A percentile compares a stretch with the other conserved stretches of the same genome.
These are phyloP conservation scores for Cyberlindnera maritima DNA, from an alignment of 805 yeast genomes.

Conservation along the genomic window DNA sequence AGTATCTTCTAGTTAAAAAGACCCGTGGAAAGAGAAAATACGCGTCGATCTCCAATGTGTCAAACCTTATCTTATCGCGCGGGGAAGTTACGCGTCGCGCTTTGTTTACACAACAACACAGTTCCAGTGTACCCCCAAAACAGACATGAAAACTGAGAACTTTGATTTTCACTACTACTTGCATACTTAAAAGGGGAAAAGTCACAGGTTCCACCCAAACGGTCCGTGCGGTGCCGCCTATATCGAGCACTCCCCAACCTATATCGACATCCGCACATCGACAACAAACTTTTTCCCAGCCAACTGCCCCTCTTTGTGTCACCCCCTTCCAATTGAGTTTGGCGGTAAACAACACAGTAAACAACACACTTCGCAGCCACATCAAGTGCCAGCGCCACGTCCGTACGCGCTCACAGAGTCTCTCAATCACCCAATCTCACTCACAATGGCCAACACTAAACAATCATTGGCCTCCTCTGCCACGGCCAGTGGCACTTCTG, in stretches of 20 bases:
- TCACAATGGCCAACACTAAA: no score
- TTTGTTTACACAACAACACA: conserved; percentile 10
- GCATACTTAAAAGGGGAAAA: no score
- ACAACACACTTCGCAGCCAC: background rate
- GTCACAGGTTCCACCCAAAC: no score
- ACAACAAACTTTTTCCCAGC: no score
- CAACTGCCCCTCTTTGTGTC: background rate
- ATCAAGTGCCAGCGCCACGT: background rate
- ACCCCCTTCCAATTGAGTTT: background rate
- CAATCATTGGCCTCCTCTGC: background rate
- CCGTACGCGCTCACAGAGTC: no score
- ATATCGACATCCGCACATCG: no score
- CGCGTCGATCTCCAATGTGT: conserved; percentile 2
- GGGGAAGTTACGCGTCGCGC: conserved; percentile 7
- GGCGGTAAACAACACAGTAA: background rate
- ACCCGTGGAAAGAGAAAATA: no score
- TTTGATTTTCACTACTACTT: no score
- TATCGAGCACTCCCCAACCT: no score
- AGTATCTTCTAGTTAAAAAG: background rate
- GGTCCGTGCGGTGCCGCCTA: no score
- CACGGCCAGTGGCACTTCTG: background rate
- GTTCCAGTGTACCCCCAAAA: no score
- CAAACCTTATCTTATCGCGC: conserved; percentile 8
- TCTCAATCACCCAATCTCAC: no score
- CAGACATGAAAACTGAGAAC: background rate